Evolutionary conservation across 345 rosid species (phyloP), one percentile per base, ranked within the genome.

Genomic region (Syzygium aromaticum): DNA sequence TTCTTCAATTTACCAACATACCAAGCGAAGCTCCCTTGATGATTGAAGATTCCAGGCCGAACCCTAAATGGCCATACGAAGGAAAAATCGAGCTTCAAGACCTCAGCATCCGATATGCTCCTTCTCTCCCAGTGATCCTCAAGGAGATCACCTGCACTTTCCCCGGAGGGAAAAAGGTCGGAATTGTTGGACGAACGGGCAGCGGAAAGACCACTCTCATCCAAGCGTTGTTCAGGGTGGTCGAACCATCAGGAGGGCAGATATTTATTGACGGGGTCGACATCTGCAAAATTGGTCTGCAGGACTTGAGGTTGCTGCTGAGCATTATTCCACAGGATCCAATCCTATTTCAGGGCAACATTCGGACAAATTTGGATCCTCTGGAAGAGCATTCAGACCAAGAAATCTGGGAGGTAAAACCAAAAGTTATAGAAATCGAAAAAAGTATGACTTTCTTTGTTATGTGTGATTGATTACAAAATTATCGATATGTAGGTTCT

Each of bases 111-210:
- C 94, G 85, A 84, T 94, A 95, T 85, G 87, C 88, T 85, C 95
- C 94, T 53, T 16, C 92, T 23, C 92, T 93, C 43, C 98, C 98
- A 21, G 30, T 93, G 91, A 91, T 95, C 88, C 94, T 94, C 51
- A 94, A 92, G 87, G 96, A 93, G 21, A 93, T 95, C 88, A 93
- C 92, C 46, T 94, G 95, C 91, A 91, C 91, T n/a, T 93, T 95
- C 85, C 98, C 95, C 0, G 93, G 95, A 80, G 94, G 88, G 59
- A 93, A 90, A 90, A 97, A 95, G 85, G 92, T 97, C 38, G 98
- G 98, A 87, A 93, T 97, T 30, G 98, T 95, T 49, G 98, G 99
- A 25, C 92, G 99, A 86, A 96, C 98, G 1, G 98, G 98, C n/a
- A 97, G 98, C 52, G 98, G 98, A 83, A 97, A 96, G 89, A 96